These are phyloP conservation scores for Globisporangium echinulatum DNA, from an alignment of 352 stramenopile genomes.

Conservation along the genomic window DNA sequence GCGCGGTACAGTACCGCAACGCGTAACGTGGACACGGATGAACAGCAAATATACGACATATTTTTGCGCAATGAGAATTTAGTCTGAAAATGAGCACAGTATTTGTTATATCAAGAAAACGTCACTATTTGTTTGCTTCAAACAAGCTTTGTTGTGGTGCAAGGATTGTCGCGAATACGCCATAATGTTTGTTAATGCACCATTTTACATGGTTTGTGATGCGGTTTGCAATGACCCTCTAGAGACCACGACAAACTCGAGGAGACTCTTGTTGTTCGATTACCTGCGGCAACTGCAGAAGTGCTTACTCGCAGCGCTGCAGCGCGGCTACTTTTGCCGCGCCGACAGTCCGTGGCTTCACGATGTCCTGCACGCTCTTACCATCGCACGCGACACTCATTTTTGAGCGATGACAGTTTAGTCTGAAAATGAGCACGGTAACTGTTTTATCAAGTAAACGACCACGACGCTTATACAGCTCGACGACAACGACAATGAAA, in stretches of 20 bases:
- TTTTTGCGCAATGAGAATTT: no score
- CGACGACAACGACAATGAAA: conserved; percentile 1
- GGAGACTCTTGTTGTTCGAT: conserved; percentile 11
- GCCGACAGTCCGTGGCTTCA: conserved; percentile 41
- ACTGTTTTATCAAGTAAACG: conserved; percentile 4
- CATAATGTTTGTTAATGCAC: neutral
- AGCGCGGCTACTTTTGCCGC: conserved; percentile 27
- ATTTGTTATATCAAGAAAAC: no score
- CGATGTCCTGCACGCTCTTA: conserved; percentile 35
- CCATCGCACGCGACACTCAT: conserved; percentile 2
- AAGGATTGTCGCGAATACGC: no score
- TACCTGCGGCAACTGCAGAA: conserved; percentile 29
- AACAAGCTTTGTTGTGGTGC: no score
- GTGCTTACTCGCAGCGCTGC: conserved; percentile 24
- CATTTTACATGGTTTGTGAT: neutral
- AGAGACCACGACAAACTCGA: neutral
- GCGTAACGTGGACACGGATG: no score
- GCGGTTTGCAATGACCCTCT: no score
- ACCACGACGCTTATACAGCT: conserved; percentile 4
- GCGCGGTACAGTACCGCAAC: no score
- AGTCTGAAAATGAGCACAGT: no score
- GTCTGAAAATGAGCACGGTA: no score
- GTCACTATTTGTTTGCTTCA: no score
- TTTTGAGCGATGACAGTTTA: no score
- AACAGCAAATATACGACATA: no score